Base-by-base conservation (phyloP, 805 yeast species). In the Yamadazyma laniorum region DNA sequence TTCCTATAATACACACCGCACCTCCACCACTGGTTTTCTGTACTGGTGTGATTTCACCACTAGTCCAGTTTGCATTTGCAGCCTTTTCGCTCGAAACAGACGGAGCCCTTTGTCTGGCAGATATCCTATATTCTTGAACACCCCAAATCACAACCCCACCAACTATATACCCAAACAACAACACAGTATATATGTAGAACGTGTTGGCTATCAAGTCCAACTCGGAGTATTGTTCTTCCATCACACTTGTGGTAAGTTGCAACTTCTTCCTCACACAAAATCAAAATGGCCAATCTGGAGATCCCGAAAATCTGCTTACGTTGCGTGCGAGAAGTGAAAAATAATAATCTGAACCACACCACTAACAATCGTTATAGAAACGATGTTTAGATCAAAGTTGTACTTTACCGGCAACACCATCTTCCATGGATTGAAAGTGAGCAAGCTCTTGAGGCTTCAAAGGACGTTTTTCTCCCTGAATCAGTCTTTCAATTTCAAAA, bases 351-450 rank as follows among this genome's bases (percentile, higher is more conserved):
- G 17, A 13, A 40, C 32, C 33, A 18, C 29, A 29, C 22, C 15
- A 16, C 26, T 23, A n/a, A n/a, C n/a, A n/a, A n/a, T n/a, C n/a
- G n/a, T n/a, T n/a, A n/a, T n/a, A n/a, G n/a, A n/a, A n/a, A 52
- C 40, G 49, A 57, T 79, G 34, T 71, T 78, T 32, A 71, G 70
- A 52, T 64, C 80, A 5, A 73, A 74, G 65, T 76, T 78, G 58
- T 79, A 74, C 65, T 80, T 80, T 57, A 66, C 79, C 44, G 70
- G 67, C 52, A 80, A 80, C 59, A 50, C 74, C 3, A 60, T 75
- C 17, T 72, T 77, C 25, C 52, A 72, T 42, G 60, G 58, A 28
- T 34, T 43, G 35, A 39, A 28, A 18, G 34, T 34, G 1, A 18
- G 25, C 13, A 34, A 37, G 34, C n/a, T 39, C 12, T 21, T 39